Evolutionary conservation across 768 basidiomycete genomes (phyloP), one percentile per base, ranked within the genome.

Genomic region (Leccinum boreale): DNA sequence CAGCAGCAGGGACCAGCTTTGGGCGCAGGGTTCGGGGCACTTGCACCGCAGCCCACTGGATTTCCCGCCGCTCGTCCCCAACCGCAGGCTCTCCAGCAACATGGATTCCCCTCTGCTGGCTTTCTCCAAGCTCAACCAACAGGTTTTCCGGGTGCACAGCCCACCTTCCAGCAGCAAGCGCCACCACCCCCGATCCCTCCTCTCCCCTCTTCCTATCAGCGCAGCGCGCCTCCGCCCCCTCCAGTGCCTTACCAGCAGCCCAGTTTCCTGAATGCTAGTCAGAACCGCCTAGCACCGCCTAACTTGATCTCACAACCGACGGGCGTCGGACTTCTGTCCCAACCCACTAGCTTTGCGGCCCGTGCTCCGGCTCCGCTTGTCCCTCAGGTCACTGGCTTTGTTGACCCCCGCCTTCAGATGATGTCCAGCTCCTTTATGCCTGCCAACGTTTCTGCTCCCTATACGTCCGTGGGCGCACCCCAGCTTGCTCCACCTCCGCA

Each of bases 391-490:
- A 94, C 92, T 6, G 92, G 92, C 21, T 91, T 82, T 65, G 75
- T 89, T 54, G 90, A 96, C 74, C 94, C 93, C 2, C 77, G 92
- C 19, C 75, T 95, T 51, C 84, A 85, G 70, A 86, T 94, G 83
- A 92, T 97, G 90, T 86, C 86, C n/a, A 89, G 76, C 59, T 87
- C 89, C 0, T 97, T 98, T 75, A 90, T 98, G 85, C 95, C 96
- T 12, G 77, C 83, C 52, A 89, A 85, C 62, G 73, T 75, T 3
- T 78, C 85, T 28, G 72, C 83, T 14, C 85, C 82, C 8, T 88
- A 85, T 67, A 77, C 78, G 44, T 74, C 83, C 3, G 81, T 77
- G 5, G 86, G 85, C 9, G 71, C 77, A 3, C 87, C 91, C 8
- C 86, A 89, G 70, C 83, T 94, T 63, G 68, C 73, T 11, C 67